Base-by-base conservation (phyloP, 1,139 yeast species). In the Suhomyces maxii region DNA sequence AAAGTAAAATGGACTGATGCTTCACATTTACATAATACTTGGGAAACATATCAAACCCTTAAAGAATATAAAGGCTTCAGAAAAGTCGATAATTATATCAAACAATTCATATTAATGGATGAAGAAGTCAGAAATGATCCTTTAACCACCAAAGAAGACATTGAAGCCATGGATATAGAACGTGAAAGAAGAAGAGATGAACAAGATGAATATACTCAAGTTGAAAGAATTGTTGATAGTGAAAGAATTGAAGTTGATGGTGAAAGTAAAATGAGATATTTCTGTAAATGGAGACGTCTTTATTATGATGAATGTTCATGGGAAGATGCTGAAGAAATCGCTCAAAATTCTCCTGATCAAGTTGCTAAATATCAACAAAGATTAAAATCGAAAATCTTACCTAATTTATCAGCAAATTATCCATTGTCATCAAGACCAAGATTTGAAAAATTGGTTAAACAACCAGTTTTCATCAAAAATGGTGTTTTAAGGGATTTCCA, bases 401-500 rank as follows among this genome's bases (percentile, higher is more conserved):
- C 99, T 1, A 79, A 82, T 46, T 72, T 85, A 51, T 85, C 95
- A 9, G 91, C 95, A 6, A 80, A 79, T 50, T 91, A 90, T 66
- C 88, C 89, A 3, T 64, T 72, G 8, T 65, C 75, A 23, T 82
- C 81, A 53, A 79, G 99, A 54, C 99, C 99, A 4, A 76, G 84
- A 47, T 95, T 93, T 65, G 97, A 89, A 64, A 93, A 93, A 64
- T 75, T 95, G 46, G 80, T 80, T 28, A 79, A 79, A 47, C 99
- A 95, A 68, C 99, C 99, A 0, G 77, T 84, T 11, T 95, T 86
- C 60, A 86, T 95, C 55, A 90, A 90, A 62, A 86, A 87, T 59
- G 97, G 98, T 40, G 96, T 87, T 65, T 76, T 93, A 53, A 82
- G 99, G 64, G 99, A 95, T 71, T 93, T 95, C 79, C 99, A 95